These are phyloP conservation scores for Amanita muscaria DNA, from an alignment of 768 basidiomycete genomes.

Conservation along the genomic window DNA sequence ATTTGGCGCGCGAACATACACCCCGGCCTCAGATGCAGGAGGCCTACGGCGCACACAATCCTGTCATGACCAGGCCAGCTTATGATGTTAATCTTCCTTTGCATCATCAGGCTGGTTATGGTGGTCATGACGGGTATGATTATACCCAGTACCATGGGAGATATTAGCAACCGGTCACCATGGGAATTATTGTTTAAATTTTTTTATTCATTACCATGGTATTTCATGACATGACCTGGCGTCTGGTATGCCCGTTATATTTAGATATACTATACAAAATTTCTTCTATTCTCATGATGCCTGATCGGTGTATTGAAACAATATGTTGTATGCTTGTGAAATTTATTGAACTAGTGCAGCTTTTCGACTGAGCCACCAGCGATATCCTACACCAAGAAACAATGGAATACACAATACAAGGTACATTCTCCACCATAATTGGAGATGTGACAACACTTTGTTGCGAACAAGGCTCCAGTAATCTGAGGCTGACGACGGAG, in stretches of 20 bases:
- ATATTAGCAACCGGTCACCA: no score
- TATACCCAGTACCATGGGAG: slow-evolving; percentile 4
- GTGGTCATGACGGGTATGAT: slow-evolving; percentile 17
- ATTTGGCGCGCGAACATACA: slow-evolving; percentile 68
- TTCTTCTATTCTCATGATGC: background rate
- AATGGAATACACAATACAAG: background rate
- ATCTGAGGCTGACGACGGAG: slow-evolving; percentile 4
- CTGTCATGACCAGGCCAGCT: slow-evolving; percentile 34
- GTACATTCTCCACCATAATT: slow-evolving; percentile 1
- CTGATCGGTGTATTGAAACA: no score
- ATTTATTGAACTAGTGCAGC: background rate
- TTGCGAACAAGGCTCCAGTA: background rate
- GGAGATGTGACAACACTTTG: background rate
- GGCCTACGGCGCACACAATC: slow-evolving; percentile 30
- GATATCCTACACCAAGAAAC: slow-evolving; percentile 2
- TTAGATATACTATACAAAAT: no score
- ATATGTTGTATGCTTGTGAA: background rate
- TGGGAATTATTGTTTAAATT: no score
- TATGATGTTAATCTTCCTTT: slow-evolving; percentile 54
- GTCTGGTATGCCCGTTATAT: background rate
- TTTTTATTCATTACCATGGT: no score
- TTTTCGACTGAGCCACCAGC: background rate
- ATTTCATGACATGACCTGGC: no score
- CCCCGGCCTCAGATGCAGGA: slow-evolving; percentile 61
- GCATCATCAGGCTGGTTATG: slow-evolving; percentile 48